Conservation (phyloP, 2,329 filamentous ascomycete genomes). For the Aspergillus pseudotamarii region DNA sequence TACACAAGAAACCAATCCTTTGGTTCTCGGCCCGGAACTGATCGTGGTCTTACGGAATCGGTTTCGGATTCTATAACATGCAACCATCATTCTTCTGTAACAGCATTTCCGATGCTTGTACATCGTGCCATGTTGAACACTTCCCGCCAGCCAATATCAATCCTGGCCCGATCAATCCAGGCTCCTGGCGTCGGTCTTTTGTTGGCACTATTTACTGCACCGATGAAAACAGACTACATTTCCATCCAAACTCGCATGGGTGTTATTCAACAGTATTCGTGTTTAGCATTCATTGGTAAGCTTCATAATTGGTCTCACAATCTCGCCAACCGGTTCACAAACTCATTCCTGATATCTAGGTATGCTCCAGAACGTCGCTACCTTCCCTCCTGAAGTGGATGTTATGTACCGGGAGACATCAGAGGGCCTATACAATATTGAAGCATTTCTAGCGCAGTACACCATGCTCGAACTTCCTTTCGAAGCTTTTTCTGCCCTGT, state of each 20-base stretch:
- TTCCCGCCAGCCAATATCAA: background rate
- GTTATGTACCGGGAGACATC: background rate
- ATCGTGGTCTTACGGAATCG: background rate
- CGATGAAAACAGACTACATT: background rate
- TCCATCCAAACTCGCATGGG: background rate
- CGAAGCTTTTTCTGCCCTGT: background rate
- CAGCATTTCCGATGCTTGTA: background rate
- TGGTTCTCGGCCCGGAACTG: background rate
- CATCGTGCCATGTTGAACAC: background rate
- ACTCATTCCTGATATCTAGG: background rate
- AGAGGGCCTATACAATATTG: background rate
- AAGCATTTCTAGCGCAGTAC: background rate
- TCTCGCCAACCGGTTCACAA: background rate
- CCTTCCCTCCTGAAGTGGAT: background rate
- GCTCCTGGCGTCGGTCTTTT: background rate
- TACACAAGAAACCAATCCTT: background rate
- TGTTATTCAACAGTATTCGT: background rate
- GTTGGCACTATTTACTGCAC: background rate
- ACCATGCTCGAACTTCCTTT: background rate
- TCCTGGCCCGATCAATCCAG: background rate
- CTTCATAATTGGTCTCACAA: background rate
- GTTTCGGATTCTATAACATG: background rate
- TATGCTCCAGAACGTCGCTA: background rate
- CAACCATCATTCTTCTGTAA: background rate
- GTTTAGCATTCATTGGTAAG: background rate